A percentile compares a stretch with the other conserved stretches of the same genome.
These are phyloP conservation scores for Aschersonia sp. DNA, from an alignment of 2,329 filamentous ascomycete genomes.

Conservation along the genomic window DNA sequence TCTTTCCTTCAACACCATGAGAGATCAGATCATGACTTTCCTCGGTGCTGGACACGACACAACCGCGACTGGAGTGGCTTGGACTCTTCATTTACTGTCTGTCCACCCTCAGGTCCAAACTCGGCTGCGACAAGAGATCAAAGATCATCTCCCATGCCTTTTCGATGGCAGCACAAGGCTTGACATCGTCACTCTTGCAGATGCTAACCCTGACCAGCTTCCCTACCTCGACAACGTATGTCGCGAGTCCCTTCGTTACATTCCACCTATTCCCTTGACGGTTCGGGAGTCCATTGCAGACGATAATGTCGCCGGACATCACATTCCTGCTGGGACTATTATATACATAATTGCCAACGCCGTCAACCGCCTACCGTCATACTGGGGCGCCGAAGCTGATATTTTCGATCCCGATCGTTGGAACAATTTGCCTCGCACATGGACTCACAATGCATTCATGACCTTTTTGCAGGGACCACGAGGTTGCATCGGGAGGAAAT, in stretches of 20 bases:
- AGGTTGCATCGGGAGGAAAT: neutral
- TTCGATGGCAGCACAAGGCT: neutral
- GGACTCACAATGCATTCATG: neutral
- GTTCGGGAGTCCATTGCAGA: neutral
- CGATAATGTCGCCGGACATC: neutral
- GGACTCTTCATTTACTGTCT: neutral
- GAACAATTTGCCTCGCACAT: neutral
- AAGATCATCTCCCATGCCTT: neutral
- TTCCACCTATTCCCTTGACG: neutral
- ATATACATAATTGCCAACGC: neutral
- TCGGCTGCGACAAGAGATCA: neutral
- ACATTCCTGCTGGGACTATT: neutral
- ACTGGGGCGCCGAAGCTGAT: neutral
- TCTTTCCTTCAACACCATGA: neutral
- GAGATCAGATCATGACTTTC: neutral
- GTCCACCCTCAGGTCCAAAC: neutral
- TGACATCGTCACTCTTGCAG: neutral
- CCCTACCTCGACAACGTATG: neutral
- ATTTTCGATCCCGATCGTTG: neutral
- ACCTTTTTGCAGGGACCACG: neutral
- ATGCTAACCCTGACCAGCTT: neutral
- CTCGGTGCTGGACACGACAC: neutral
- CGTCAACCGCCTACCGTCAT: neutral
- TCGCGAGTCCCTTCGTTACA: neutral
- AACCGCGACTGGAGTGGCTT: neutral